Evolutionary conservation across 192 early-diverging fungal genomes (phyloP).

Genomic region (Entomortierella parvispora): DNA sequence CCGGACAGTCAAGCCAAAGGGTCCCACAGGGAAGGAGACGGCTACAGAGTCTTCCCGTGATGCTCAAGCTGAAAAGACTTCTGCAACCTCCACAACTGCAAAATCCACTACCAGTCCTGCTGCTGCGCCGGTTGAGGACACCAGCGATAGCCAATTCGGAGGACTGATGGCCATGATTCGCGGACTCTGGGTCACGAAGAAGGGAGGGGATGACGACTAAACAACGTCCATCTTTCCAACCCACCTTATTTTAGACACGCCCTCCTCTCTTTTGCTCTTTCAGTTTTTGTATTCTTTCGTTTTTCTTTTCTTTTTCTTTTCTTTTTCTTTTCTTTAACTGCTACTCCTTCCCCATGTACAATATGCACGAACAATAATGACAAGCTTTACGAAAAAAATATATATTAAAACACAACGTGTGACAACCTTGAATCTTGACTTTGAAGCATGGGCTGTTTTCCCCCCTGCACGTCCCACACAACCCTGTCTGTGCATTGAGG

Average conservation of each 20-base stretch:
- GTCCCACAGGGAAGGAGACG: neutral
- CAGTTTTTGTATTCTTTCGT: neutral
- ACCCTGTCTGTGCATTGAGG: no score
- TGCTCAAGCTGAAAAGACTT: neutral
- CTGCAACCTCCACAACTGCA: neutral
- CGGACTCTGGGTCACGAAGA: conserved; percentile 12
- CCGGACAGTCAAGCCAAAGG: conserved; percentile 1
- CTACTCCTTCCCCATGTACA: no score
- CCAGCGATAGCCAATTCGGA: neutral
- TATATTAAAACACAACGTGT: no score
- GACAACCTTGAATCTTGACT: no score
- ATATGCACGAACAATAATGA: no score
- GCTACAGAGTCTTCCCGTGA: neutral
- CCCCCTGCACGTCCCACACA: no score
- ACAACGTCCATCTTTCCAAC: no score
- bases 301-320: neutral
- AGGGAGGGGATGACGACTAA: conserved; percentile 1
- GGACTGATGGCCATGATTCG: conserved; percentile 25
- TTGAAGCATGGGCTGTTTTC: no score
- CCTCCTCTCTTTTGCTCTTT: no score
- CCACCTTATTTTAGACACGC: no score
- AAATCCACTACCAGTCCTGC: neutral
- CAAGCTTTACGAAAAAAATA: no score
- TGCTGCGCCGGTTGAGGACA: neutral
- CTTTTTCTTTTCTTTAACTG: no score